These are phyloP conservation scores for Nepenthes alata DNA, from an alignment of 179 eudicot genomes.

Conservation along the genomic window DNA sequence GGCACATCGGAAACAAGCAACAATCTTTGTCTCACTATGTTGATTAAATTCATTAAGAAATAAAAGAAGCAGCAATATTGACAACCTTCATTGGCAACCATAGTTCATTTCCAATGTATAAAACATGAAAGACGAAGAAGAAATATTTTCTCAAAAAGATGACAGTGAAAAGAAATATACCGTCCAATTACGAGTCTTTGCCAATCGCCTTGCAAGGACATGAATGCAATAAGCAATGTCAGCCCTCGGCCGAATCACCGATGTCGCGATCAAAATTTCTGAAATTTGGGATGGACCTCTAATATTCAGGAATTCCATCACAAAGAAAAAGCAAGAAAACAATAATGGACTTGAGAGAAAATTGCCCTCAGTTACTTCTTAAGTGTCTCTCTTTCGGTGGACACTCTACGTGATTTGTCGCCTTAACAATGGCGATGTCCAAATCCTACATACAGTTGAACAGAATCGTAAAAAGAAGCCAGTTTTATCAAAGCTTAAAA, in stretches of 20 bases:
- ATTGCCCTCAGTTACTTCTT: conserved; percentile 33
- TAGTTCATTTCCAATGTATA: background rate
- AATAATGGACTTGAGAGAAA: conserved; percentile 15
- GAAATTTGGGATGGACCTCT: conserved; percentile 12
- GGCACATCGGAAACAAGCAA: too few species aligned
- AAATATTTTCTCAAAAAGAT: conserved; percentile 1
- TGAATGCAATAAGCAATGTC: conserved; percentile 85
- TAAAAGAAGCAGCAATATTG: background rate
- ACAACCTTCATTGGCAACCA: too few species aligned
- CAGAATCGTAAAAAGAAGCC: conserved; percentile 5
- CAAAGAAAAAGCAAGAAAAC: conserved; percentile 3
- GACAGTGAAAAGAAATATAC: conserved; percentile 16
- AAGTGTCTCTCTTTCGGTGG: conserved; percentile 95
- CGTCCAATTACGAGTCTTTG: conserved; percentile 91
- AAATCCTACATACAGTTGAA: conserved; percentile 43
- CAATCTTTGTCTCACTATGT: too few species aligned
- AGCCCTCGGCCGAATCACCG: conserved; percentile 68
- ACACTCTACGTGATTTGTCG: conserved; percentile 89
- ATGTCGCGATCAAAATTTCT: conserved; percentile 71
- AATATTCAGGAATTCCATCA: background rate
- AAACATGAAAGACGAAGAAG: background rate
- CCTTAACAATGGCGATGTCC: conserved; percentile 92
- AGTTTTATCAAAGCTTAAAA: background rate
- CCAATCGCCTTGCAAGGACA: conserved; percentile 69
- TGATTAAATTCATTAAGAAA: background rate